A percentile compares a stretch with the other conserved stretches of the same genome.
Conservation (phyloP, 805 yeast species). For the Hanseniaspora valbyensis region DNA sequence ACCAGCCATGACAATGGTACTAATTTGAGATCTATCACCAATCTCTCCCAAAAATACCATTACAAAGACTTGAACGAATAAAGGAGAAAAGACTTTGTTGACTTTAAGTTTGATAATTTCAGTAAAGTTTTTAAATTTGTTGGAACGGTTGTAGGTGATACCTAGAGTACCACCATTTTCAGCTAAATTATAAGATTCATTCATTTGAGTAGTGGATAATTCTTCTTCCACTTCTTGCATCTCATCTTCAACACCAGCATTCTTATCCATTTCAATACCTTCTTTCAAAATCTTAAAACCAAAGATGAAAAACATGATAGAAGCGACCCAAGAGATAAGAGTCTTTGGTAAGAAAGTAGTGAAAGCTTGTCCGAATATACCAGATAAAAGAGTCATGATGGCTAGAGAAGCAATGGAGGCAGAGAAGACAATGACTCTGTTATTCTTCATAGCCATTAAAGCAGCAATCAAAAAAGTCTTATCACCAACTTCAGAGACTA, state of each 20-base stretch:
- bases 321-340: constrained; percentile 72
- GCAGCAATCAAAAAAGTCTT: constrained; percentile 96
- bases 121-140: constrained; percentile 19
- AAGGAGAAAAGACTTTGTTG: constrained; percentile 62
- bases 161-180: constrained; percentile 41
- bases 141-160: constrained; percentile 13
- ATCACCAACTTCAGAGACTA: constrained; percentile 94
- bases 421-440: constrained; percentile 71
- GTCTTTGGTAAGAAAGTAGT: constrained; percentile 74
- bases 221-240: constrained; percentile 95
- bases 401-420: constrained; percentile 78
- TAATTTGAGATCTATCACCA: constrained; percentile 98
- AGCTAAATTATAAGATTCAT: constrained; percentile 39
- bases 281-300: constrained; percentile 68
- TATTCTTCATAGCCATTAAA: constrained; percentile 92
- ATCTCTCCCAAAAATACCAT: constrained; percentile 97
- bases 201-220: constrained; percentile 52
- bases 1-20: constrained; percentile 97
- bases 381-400: constrained; percentile 85
- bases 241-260: constrained; percentile 85
- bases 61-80: constrained; percentile 85
- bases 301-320: constrained; percentile 67
- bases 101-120: constrained; percentile 45
- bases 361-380: constrained; percentile 80
- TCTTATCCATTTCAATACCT: constrained; percentile 70